Base-by-base conservation (phyloP, 208 protist species). In the Vickermania spadyakhi region DNA sequence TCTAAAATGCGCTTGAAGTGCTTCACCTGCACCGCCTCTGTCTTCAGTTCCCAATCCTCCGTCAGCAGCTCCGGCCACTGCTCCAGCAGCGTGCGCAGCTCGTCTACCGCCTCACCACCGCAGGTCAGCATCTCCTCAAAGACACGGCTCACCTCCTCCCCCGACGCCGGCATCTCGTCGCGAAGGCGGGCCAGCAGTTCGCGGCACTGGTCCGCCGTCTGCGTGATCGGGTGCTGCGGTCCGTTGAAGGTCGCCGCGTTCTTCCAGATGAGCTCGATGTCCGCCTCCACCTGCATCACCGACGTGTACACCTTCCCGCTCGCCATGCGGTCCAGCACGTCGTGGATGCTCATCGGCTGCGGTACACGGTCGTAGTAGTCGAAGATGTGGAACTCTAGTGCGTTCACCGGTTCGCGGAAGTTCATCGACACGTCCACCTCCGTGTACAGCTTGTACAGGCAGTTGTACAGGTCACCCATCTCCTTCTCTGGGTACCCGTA, bases 361-460 rank as follows among this genome's bases (percentile, higher is more conserved):
- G 72, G 76, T 1, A 93, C 70, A 4, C 75, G 62, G 13, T 72
- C 68, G 65, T 90, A 93, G 72, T 93, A 93, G 59, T 74, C 75
- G 50, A 79, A 87, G 13, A 83, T 70, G 2, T 73, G 73, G 21
- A 79, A 62, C 50, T 68, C 56, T 3, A 93, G 66, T 11, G 86
- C 86, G 65, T 93, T 77, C 23, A 93, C 86, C n/a, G 86, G 86
- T 60, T 93, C 81, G 21, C 79, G 64, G 51, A 93, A 93, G 56
- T 65, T 56, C 23, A 70, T 73, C 1, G 82, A 84, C 49, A 72
- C 70, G 53, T 66, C 69, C 62, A 86, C 81, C 58, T 86, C 75
- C 14, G 62, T 80, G 73, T 93, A 93, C 0, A 93, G 73, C 52
- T 84, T 84, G 56, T 81, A 89, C 0, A 93, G 58, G 61, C 79